Conservation (phyloP, 2,329 filamentous ascomycete species). For the Aspergillus intermedius region DNA sequence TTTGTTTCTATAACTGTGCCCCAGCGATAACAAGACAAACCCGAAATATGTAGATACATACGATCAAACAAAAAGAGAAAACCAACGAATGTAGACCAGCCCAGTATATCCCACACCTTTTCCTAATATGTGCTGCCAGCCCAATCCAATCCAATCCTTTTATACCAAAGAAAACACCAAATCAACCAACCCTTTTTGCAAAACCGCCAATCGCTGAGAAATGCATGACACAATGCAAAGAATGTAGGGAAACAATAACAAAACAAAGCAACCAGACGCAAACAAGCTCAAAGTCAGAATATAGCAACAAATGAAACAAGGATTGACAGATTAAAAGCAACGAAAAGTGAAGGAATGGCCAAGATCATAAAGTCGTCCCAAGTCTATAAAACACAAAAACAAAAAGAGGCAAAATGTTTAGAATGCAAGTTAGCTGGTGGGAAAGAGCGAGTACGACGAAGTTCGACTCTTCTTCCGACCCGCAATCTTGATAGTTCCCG, state of each 20-base stretch:
- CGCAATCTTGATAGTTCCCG: constrained; percentile 20
- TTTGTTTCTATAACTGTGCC: no score
- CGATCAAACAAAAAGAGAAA: no score
- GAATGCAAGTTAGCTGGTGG: constrained; percentile 15
- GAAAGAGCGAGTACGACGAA: constrained; percentile 42
- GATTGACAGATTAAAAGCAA: constrained; percentile 7
- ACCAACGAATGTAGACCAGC: no score
- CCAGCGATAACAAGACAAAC: no score
- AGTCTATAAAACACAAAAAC: constrained; percentile 11
- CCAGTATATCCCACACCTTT: no score
- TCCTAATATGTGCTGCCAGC: no score
- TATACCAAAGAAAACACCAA: no score
- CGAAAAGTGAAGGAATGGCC: constrained; percentile 5
- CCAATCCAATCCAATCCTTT: no score
- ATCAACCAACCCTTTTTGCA: no score
- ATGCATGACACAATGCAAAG: not conserved
- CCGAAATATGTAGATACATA: no score
- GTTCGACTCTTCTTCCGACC: constrained; percentile 30
- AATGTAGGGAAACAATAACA: not conserved
- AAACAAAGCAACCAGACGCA: constrained; percentile 4
- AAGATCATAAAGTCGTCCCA: constrained; percentile 23
- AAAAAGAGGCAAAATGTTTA: constrained; percentile 7
- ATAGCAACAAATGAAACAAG: constrained; percentile 5
- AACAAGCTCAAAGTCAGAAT: not conserved
- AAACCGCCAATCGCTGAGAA: constrained; percentile 2